Conservation (phyloP, 164 flowering plant species). For the Liquidambar formosana region DNA sequence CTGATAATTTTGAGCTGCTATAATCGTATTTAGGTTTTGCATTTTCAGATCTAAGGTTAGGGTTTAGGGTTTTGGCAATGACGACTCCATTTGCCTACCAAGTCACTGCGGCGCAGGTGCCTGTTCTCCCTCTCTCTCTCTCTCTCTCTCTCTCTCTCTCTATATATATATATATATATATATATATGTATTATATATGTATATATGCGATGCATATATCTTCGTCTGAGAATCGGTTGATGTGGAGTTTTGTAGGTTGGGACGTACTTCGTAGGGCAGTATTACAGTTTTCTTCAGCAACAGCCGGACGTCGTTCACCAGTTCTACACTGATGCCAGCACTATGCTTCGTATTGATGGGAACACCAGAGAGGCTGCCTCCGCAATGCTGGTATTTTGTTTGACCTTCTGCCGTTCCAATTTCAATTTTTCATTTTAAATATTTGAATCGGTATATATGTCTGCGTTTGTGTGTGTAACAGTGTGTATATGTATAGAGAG, state of each 20-base stretch:
- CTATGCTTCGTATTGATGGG: slow-evolving; percentile 85
- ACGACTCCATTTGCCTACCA: slow-evolving; percentile 43
- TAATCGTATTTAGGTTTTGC: not conserved
- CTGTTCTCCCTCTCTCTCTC: not conserved
- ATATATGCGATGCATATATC: not conserved
- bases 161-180: too few relatives aligned
- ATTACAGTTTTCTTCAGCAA: slow-evolving; percentile 72
- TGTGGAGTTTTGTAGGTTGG: slow-evolving; percentile 57
- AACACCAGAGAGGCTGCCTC: slow-evolving; percentile 47
- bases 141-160: not conserved
- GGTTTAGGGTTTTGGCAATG: slow-evolving; percentile 38
- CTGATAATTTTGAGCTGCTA: too few relatives aligned
- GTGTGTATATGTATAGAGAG: too few relatives aligned
- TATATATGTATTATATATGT: not conserved
- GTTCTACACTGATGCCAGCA: slow-evolving; percentile 80
- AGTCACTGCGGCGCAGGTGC: slow-evolving; percentile 56
- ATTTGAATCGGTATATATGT: too few relatives aligned
- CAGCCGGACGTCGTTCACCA: slow-evolving; percentile 77
- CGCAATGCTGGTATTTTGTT: slow-evolving; percentile 56
- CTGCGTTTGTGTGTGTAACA: too few relatives aligned
- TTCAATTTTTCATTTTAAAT: too few relatives aligned
- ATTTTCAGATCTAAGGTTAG: slow-evolving; percentile 32
- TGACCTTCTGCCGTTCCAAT: too few relatives aligned
- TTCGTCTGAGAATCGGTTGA: not conserved
- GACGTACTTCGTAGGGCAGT: slow-evolving; percentile 79